phyloP scores from a whole-genome alignment of 495 filamentous ascomycete species.

The Neurospora sp. region DNA sequence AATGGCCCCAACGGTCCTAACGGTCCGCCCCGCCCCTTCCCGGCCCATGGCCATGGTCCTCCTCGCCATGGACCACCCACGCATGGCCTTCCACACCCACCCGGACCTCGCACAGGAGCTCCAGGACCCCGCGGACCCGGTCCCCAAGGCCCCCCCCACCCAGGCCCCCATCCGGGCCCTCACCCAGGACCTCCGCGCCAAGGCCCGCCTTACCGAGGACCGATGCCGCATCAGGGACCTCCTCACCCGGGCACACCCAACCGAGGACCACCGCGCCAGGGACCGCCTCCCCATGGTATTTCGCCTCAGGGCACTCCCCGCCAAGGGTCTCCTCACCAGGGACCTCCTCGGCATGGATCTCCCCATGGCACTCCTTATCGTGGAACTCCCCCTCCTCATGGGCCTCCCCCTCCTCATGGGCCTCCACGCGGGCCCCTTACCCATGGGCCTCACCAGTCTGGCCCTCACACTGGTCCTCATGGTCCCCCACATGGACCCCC shows the following conservation, averaged over 20 bases:
- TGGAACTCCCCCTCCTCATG: not conserved
- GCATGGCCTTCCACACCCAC: slow-evolving; percentile 11
- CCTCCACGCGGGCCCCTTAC: slow-evolving; percentile 1
- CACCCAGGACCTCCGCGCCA: slow-evolving; percentile 2
- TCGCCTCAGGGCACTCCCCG: not conserved
- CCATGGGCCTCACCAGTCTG: slow-evolving; percentile 8
- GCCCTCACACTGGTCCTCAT: slow-evolving; percentile 1
- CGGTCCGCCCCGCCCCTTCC: slow-evolving; percentile 7
- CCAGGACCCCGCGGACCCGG: not conserved
- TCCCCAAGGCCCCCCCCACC: not conserved
- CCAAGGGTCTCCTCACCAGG: not conserved
- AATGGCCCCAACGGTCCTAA: slow-evolving; percentile 3
- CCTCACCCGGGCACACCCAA: not conserved
- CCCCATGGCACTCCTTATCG: slow-evolving; percentile 4
- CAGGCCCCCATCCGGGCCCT: not conserved
- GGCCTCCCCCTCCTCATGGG: not conserved
- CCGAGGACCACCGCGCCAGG: not conserved
- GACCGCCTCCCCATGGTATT: not conserved
- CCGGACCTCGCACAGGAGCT: not conserved
- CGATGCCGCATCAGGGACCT: not conserved
- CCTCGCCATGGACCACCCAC: slow-evolving; percentile 23
- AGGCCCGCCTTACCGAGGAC: not conserved
- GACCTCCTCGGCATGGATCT: not conserved
- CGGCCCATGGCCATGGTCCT: slow-evolving; percentile 6
- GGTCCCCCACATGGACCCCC: slow-evolving; percentile 4